These are phyloP conservation scores for Penicillium oxalicum DNA, from an alignment of 2,329 filamentous ascomycete genomes.

Conservation along the genomic window DNA sequence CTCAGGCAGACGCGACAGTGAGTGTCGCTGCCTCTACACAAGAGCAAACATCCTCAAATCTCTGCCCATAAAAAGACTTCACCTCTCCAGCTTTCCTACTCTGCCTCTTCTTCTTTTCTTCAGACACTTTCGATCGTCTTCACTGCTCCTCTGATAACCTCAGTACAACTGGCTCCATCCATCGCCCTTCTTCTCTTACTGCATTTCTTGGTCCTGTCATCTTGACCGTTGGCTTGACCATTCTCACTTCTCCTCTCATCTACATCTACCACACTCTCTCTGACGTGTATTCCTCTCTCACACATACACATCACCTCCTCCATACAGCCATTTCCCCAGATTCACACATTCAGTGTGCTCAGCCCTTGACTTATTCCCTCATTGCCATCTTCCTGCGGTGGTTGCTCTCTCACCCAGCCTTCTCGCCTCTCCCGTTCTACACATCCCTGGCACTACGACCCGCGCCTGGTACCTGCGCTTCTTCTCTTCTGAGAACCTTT, in stretches of 20 bases:
- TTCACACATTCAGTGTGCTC: neutral
- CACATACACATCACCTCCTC: too few species aligned
- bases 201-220: conserved; percentile 8
- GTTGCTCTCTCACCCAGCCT: conserved; percentile 12
- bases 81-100: conserved; percentile 7
- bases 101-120: conserved; percentile 4
- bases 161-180: neutral
- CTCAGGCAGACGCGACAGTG: too few species aligned
- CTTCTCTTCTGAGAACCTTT: neutral
- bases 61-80: conserved; percentile 13
- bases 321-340: conserved; percentile 1
- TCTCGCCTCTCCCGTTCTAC: conserved; percentile 11
- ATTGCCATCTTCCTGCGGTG: conserved; percentile 9
- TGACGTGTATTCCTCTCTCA: conserved; percentile 1
- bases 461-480: neutral
- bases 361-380: neutral
- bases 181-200: conserved; percentile 8
- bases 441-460: conserved; percentile 30
- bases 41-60: conserved; percentile 14
- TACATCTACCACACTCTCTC: conserved; percentile 2
- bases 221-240: conserved; percentile 12
- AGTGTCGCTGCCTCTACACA: too few species aligned
- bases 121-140: neutral
- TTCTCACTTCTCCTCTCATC: conserved; percentile 5
- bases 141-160: too few species aligned